These are phyloP conservation scores for Chrysopogon serrulatus DNA, from an alignment of 176 grass and related monocot species.

Conservation along the genomic window DNA sequence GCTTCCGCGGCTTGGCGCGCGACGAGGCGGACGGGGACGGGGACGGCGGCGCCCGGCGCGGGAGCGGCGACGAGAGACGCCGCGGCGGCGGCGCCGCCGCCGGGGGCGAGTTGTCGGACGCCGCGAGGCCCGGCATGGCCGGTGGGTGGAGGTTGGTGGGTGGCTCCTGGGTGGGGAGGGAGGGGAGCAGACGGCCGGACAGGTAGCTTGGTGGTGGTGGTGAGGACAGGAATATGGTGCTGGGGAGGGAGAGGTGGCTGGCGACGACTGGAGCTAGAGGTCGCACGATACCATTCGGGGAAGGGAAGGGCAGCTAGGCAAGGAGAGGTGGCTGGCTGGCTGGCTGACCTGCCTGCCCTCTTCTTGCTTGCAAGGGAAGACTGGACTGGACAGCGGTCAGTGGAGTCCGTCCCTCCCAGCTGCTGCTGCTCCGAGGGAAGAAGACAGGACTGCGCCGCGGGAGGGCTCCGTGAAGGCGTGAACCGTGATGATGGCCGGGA, in stretches of 20 bases:
- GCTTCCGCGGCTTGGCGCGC: conserved; percentile 37
- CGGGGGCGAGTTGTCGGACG: conserved; percentile 25
- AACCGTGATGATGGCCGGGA: too few relatives aligned
- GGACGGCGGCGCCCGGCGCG: conserved; percentile 37
- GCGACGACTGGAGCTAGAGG: neutral
- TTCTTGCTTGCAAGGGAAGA: conserved; percentile 17
- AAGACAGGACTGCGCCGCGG: too few relatives aligned
- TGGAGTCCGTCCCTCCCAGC: too few relatives aligned
- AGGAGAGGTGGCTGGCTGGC: neutral
- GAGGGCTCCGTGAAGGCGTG: too few relatives aligned
- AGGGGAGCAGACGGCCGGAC: neutral
- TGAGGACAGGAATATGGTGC: neutral
- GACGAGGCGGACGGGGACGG: conserved; percentile 53
- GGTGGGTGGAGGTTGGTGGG: neutral
- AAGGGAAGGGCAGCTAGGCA: neutral
- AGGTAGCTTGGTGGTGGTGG: neutral
- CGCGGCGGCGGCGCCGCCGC: conserved; percentile 32
- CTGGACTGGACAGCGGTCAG: neutral
- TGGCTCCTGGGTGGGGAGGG: too few relatives aligned
- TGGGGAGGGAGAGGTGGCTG: neutral
- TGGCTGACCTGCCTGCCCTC: neutral
- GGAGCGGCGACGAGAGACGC: conserved; percentile 42
- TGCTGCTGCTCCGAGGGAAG: too few relatives aligned
- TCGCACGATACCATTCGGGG: neutral
- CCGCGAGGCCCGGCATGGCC: conserved; percentile 43